Evolutionary conservation across 2,329 filamentous ascomycete species (phyloP).

Genomic region (Paecilomyces niveus): DNA sequence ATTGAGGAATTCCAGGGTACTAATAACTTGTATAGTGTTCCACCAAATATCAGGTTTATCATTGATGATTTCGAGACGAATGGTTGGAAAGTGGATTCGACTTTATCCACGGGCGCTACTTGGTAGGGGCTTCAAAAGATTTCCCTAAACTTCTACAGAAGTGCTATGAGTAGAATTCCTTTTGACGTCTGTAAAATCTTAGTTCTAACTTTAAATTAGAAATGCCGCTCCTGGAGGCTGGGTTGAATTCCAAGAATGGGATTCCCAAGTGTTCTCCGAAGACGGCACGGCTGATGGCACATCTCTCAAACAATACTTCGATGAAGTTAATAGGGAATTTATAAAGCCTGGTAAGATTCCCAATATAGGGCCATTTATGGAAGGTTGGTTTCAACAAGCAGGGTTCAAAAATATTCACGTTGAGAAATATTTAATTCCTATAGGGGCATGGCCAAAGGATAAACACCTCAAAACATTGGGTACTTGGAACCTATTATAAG

Average conservation of each 20-base stretch:
- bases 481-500: neutral
- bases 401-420: conserved; percentile 1
- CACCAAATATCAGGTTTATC: conserved; percentile 49
- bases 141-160: conserved; percentile 46
- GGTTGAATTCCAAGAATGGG: neutral
- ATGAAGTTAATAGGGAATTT: neutral
- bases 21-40: conserved; percentile 26
- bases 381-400: conserved; percentile 1
- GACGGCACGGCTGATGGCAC: conserved; percentile 2
- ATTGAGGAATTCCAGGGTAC: neutral
- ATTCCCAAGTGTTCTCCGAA: neutral
- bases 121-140: conserved; percentile 49
- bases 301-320: conserved; percentile 5
- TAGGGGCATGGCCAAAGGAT: conserved; percentile 3
- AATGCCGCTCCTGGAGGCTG: neutral
- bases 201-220: neutral
- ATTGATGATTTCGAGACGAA: conserved; percentile 51
- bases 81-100: conserved; percentile 54
- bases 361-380: neutral
- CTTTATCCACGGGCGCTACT: conserved; percentile 52
- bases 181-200: neutral
- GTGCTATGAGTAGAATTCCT: conserved; percentile 35
- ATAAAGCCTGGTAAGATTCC: neutral
- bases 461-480: conserved; percentile 1
- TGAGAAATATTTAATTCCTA: neutral